A percentile compares a stretch with the other conserved stretches of the same genome.
These are phyloP conservation scores for Pseudogymnoascus sp. DNA, from an alignment of 2,329 filamentous ascomycete species.

Conservation along the genomic window DNA sequence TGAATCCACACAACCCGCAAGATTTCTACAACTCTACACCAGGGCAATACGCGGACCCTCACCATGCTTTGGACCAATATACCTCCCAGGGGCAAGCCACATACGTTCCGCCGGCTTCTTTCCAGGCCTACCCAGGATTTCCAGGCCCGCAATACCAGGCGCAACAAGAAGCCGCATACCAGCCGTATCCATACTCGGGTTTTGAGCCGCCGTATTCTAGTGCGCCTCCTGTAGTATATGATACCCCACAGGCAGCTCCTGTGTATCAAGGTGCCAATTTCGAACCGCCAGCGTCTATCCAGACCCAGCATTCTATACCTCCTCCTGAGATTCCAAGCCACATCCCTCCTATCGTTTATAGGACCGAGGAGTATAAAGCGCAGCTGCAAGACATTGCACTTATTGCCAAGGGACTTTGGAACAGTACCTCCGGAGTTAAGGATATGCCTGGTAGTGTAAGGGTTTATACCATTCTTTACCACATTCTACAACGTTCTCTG, in stretches of 20 bases:
- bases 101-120: not conserved
- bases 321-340: constrained; percentile 9
- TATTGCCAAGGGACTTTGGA: constrained; percentile 56
- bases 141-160: not conserved
- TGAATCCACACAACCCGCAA: constrained; percentile 17
- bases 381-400: constrained; percentile 46
- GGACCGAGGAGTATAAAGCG: constrained; percentile 35
- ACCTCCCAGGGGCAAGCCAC: not conserved
- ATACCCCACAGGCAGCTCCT: not conserved
- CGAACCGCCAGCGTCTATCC: constrained; percentile 17
- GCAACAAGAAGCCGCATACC: not conserved
- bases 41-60: not conserved
- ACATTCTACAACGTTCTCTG: constrained; percentile 50
- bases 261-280: constrained; percentile 10
- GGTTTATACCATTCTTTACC: constrained; percentile 55
- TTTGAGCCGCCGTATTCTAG: not conserved
- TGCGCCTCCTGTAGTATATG: not conserved
- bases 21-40: constrained; percentile 4
- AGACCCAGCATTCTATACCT: constrained; percentile 11
- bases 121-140: not conserved
- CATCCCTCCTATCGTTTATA: constrained; percentile 14
- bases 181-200: not conserved
- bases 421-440: constrained; percentile 48
- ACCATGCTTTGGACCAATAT: constrained; percentile 2
- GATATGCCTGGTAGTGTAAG: constrained; percentile 55